A percentile compares a stretch with the other conserved stretches of the same genome.
phyloP scores from a whole-genome alignment of 2,329 filamentous ascomycete species.

The Cladophialophora psammophila region DNA sequence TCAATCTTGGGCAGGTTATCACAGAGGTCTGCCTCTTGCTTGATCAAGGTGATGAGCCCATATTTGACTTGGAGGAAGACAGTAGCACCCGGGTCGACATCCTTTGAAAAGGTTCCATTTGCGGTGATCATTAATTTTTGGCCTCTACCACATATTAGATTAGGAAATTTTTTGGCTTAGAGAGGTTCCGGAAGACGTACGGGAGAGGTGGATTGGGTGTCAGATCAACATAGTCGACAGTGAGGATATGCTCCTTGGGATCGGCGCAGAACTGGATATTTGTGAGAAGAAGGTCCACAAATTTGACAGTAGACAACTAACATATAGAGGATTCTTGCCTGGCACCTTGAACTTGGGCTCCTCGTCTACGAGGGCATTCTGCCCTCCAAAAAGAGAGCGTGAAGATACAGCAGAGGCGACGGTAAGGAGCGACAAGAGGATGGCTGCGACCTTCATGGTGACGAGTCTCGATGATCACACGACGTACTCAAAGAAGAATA shows the following conservation, averaged over 20 bases:
- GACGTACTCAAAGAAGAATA: neutral
- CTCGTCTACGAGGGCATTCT: slow-evolving; percentile 59
- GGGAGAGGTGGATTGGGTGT: slow-evolving; percentile 83
- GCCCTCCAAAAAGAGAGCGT: slow-evolving; percentile 56
- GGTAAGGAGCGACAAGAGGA: slow-evolving; percentile 52
- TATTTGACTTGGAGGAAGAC: slow-evolving; percentile 90
- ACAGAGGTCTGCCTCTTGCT: slow-evolving; percentile 81
- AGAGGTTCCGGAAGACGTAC: slow-evolving; percentile 62
- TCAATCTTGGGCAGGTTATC: slow-evolving; percentile 75
- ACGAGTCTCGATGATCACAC: neutral
- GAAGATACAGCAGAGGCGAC: slow-evolving; percentile 55
- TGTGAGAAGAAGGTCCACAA: slow-evolving; percentile 11
- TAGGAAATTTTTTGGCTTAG: neutral
- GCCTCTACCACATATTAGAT: slow-evolving; percentile 65
- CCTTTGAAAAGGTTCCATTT: slow-evolving; percentile 73
- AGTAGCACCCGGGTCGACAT: slow-evolving; percentile 78
- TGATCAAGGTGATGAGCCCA: slow-evolving; percentile 88
- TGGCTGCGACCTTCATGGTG: slow-evolving; percentile 37
- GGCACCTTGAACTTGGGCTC: slow-evolving; percentile 69
- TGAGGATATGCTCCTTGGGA: slow-evolving; percentile 73
- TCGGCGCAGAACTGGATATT: slow-evolving; percentile 69
- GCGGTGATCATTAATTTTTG: slow-evolving; percentile 79
- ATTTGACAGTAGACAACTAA: slow-evolving; percentile 14
- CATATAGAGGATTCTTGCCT: slow-evolving; percentile 81
- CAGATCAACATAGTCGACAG: slow-evolving; percentile 81